Conservation (phyloP, 2,329 filamentous ascomycete genomes). For the Phialophora expanda region DNA sequence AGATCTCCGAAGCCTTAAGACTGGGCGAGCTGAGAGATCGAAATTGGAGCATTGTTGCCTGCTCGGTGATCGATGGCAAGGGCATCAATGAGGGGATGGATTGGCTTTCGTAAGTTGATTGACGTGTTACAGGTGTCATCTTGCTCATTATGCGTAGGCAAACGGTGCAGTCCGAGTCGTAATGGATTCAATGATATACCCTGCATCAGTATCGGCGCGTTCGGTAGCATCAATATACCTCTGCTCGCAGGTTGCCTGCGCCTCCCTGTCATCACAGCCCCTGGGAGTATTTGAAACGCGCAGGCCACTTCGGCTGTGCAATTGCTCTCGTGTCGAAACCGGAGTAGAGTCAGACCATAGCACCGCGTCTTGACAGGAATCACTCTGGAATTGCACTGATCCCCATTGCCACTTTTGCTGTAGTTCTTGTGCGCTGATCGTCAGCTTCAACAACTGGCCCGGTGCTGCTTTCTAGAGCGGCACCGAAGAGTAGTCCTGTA, state of each 20-base stretch:
- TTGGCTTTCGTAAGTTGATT: slow-evolving; percentile 66
- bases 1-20: slow-evolving; percentile 91
- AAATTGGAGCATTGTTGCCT: slow-evolving; percentile 99
- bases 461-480: neutral
- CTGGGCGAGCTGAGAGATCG: slow-evolving; percentile 90
- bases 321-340: neutral
- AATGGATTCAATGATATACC: slow-evolving; percentile 21
- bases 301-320: neutral
- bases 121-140: neutral
- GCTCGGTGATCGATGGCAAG: slow-evolving; percentile 91
- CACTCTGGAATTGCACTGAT: neutral
- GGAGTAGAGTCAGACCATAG: neutral
- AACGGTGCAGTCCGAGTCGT: slow-evolving; percentile 38
- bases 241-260: neutral
- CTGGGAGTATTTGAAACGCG: neutral
- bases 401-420: neutral
- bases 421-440: neutral
- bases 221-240: slow-evolving; percentile 11
- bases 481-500: neutral
- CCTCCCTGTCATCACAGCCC: neutral
- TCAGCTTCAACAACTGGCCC: neutral
- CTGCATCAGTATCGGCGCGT: slow-evolving; percentile 19
- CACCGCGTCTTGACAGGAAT: neutral
- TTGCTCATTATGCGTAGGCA: slow-evolving; percentile 30
- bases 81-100: slow-evolving; percentile 98